A percentile compares a stretch with the other conserved stretches of the same genome.
Conservation (phyloP, 2,329 filamentous ascomycete species). For the Ascosphaera apis region DNA sequence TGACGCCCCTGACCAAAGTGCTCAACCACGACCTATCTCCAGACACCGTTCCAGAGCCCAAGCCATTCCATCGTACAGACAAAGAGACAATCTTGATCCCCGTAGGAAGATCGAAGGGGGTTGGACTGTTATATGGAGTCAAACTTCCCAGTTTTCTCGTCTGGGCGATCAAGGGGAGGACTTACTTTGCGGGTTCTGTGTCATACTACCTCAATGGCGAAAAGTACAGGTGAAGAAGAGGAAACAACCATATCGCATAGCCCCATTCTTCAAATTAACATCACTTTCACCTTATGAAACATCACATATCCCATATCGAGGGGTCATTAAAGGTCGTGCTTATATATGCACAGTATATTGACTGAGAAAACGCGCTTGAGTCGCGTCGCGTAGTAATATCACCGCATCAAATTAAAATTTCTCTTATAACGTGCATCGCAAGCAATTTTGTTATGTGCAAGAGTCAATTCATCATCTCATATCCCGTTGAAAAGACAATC, state of each 20-base stretch:
- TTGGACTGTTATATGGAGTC: conserved; percentile 23
- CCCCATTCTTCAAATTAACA: too few relatives aligned
- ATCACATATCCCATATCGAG: too few relatives aligned
- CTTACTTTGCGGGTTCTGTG: conserved; percentile 16
- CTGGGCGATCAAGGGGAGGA: conserved; percentile 27
- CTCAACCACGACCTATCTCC: not conserved
- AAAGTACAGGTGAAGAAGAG: not conserved
- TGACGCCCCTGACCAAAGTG: conserved; percentile 9
- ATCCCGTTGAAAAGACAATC: too few relatives aligned
- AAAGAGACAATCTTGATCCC: conserved; percentile 25
- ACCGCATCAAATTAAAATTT: too few relatives aligned
- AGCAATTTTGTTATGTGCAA: too few relatives aligned
- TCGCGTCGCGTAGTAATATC: not conserved
- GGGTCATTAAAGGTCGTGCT: not conserved
- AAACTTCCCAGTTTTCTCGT: conserved; percentile 23
- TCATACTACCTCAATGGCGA: not conserved
- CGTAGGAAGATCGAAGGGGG: conserved; percentile 23
- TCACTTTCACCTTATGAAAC: too few relatives aligned
- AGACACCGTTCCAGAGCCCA: not conserved
- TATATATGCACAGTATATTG: not conserved
- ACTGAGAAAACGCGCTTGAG: too few relatives aligned
- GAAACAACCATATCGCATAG: too few relatives aligned
- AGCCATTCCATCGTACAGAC: not conserved
- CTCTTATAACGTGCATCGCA: not conserved
- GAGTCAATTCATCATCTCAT: too few relatives aligned